A percentile compares a stretch with the other conserved stretches of the same genome.
phyloP scores from a whole-genome alignment of 2,329 filamentous ascomycete species.

The Huntiella abstrusa region DNA sequence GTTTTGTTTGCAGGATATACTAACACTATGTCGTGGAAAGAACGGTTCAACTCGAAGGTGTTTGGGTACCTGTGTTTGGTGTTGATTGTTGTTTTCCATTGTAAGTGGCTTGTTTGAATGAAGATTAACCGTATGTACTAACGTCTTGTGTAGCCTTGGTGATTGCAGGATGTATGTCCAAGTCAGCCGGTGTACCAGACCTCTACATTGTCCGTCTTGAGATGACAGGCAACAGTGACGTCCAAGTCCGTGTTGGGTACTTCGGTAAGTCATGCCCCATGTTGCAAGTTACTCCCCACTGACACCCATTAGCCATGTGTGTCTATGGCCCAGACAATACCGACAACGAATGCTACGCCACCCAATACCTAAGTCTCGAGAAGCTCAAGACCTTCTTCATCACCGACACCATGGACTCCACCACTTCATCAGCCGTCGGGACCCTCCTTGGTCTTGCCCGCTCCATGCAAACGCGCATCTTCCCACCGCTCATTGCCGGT shows the following conservation, averaged over 20 bases:
- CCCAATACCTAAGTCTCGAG: conserved; percentile 7
- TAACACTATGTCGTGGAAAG: conserved; percentile 7
- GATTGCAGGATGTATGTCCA: conserved; percentile 11
- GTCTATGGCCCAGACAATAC: conserved; percentile 7
- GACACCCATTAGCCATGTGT: conserved; percentile 7
- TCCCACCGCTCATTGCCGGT: conserved; percentile 9
- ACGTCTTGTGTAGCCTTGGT: conserved; percentile 3
- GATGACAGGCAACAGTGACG: conserved; percentile 2
- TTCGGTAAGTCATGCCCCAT: conserved; percentile 7
- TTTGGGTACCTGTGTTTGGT: conserved; percentile 10
- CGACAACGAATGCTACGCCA: conserved; percentile 9
- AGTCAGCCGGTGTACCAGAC: conserved; percentile 9
- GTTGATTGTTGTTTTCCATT: conserved; percentile 11
- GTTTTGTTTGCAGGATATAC: conserved; percentile 2
- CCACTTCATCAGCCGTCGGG: conserved; percentile 1
- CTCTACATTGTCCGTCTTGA: conserved; percentile 9
- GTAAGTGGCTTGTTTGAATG: neutral
- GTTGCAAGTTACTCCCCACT: neutral
- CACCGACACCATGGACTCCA: conserved; percentile 7
- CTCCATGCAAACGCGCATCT: conserved; percentile 10
- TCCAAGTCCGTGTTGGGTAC: conserved; percentile 10
- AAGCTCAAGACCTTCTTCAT: conserved; percentile 9
- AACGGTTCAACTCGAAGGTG: conserved; percentile 10
- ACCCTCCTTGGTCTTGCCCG: conserved; percentile 8
- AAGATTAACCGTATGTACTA: neutral